These are phyloP conservation scores for Taphrina deformans DNA, from an alignment of 1,139 yeast genomes.

Conservation along the genomic window DNA sequence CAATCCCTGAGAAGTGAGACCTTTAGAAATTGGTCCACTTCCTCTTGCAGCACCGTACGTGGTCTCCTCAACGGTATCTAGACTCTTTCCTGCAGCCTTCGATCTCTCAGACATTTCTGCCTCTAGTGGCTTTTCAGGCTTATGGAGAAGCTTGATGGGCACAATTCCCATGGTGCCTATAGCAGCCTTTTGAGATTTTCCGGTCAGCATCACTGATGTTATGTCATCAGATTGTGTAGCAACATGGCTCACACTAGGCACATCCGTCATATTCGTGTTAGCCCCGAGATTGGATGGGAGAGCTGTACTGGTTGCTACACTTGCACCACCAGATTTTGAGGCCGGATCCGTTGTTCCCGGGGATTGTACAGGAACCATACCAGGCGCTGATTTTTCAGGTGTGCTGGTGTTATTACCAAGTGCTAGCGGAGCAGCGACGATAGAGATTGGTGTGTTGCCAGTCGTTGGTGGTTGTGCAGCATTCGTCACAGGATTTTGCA, in stretches of 20 bases:
- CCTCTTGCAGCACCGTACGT: neutral
- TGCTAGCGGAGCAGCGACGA: neutral
- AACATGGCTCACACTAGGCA: neutral
- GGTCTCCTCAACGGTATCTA: neutral
- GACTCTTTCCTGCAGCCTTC: neutral
- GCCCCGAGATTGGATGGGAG: neutral
- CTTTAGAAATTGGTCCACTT: neutral
- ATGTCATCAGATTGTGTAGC: neutral
- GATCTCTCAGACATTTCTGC: neutral
- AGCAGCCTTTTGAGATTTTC: neutral
- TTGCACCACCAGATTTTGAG: neutral
- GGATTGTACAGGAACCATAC: neutral
- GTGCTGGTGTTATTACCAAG: neutral
- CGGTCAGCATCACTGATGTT: neutral
- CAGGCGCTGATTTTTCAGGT: neutral
- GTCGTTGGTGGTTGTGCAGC: neutral
- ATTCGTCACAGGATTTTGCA: neutral
- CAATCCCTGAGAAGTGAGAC: neutral
- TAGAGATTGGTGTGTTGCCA: neutral
- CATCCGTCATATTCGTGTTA: neutral
- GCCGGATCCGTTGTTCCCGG: neutral
- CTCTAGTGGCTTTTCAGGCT: neutral
- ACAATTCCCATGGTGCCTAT: neutral
- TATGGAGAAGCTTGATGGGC: neutral
- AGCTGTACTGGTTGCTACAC: neutral